Base-by-base conservation (phyloP, 208 protist species). In the Acanthamoeba triangularis region DNA sequence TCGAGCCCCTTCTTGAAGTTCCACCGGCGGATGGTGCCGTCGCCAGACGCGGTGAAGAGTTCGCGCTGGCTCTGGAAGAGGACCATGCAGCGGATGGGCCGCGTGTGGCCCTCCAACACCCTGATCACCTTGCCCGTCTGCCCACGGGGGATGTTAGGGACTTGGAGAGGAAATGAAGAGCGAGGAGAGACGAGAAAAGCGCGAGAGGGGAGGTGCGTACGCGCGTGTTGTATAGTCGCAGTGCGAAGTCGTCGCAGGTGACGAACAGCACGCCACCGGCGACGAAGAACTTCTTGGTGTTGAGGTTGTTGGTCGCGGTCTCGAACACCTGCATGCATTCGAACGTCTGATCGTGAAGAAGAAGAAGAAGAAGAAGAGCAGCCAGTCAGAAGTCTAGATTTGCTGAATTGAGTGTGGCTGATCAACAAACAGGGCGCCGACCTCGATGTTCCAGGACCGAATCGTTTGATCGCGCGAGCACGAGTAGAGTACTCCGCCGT, bases 361-460 rank as follows among this genome's bases (percentile, higher is more conserved):
- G 16, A 20, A 56, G 16, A 1, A 65, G 14, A 0, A 65, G 59
- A 13, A 23, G n/a, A 78, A 47, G 69, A 78, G 69, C 11, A 52
- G 52, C 4, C 23, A 28, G 44, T 33, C 33, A 49, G 0, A 3
- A 0, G 13, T 8, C 7, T 30, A 65, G 16, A 11, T 23, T 3
- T 3, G 16, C 59, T 47, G 33, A 2, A 5, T 37, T n/a, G n/a
- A n/a, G 59, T n/a, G n/a, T 14, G 23, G 0, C 18, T 61, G 56
- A 61, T 13, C 35, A 8, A 37, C 5, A 84, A 5, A n/a, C 3
- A 52, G 28, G 44, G 80, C 14, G n/a, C 80, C 4, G 4, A 90
- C 82, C 5, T 90, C 56, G 37, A 90, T 90, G 82, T 90, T 90
- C 82, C 82, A 90, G 13, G 82, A 41, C 1, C 82, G 82, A 11